Conservation (phyloP, 441 rosid species). For the Erodium trifolium region DNA sequence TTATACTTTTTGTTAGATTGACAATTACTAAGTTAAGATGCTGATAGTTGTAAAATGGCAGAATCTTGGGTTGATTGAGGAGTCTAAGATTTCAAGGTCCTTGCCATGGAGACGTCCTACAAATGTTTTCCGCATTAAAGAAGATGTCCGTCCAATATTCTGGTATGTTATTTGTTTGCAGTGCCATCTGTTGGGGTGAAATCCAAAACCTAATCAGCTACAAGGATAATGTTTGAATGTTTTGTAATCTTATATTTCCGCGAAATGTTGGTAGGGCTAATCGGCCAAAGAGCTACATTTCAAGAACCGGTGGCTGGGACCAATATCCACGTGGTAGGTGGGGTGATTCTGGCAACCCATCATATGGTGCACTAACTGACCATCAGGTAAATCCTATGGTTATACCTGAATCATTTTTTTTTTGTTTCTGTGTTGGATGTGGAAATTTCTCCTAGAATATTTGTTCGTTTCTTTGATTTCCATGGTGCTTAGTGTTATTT, state of each 20-base stretch:
- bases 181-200: constrained; percentile 5
- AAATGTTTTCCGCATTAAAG: constrained; percentile 76
- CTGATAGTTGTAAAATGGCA: constrained; percentile 30
- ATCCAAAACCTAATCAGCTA: background rate
- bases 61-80: constrained; percentile 93
- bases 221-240: background rate
- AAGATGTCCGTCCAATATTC: constrained; percentile 95
- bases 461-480: background rate
- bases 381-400: constrained; percentile 51
- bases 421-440: background rate
- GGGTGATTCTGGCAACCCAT: constrained; percentile 84
- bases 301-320: constrained; percentile 89
- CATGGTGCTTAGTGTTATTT: background rate
- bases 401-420: constrained; percentile 6
- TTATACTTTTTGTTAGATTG: constrained; percentile 2
- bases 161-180: constrained; percentile 44
- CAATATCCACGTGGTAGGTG: constrained; percentile 85
- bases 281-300: constrained; percentile 93
- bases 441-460: background rate
- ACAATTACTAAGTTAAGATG: constrained; percentile 8
- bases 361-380: constrained; percentile 77
- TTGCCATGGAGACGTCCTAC: constrained; percentile 97
- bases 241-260: constrained; percentile 11
- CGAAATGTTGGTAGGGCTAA: constrained; percentile 60
- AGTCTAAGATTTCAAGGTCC: constrained; percentile 62